phyloP scores from a whole-genome alignment of 2,329 filamentous ascomycete species.

The Paraphoma sp. region DNA sequence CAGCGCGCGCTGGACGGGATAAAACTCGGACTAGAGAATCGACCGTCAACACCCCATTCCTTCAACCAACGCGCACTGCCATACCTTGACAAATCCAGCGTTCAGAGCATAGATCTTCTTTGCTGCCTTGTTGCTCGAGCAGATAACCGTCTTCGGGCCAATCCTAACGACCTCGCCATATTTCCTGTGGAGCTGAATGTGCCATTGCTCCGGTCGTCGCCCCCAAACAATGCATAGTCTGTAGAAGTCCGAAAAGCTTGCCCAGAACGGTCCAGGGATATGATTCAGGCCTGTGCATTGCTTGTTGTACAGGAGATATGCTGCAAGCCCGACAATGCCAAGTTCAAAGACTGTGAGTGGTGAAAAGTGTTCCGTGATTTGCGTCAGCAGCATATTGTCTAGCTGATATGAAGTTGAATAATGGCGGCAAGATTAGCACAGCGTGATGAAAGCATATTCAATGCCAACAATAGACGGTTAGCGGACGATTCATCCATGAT shows the following conservation, averaged over 20 bases:
- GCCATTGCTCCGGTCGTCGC: conserved; percentile 57
- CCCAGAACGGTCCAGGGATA: conserved; percentile 69
- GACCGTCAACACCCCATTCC: neutral
- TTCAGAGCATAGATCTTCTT: conserved; percentile 19
- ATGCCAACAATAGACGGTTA: too few species aligned
- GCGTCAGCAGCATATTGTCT: neutral
- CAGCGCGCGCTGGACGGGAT: conserved; percentile 31
- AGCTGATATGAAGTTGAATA: neutral
- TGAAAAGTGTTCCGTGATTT: neutral
- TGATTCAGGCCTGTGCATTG: neutral
- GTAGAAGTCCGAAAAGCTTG: conserved; percentile 73
- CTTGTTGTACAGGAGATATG: conserved; percentile 1
- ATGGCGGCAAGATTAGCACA: neutral
- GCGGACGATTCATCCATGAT: too few species aligned
- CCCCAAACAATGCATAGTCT: conserved; percentile 69
- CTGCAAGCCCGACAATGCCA: neutral
- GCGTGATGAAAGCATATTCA: too few species aligned
- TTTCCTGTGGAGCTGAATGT: conserved; percentile 67
- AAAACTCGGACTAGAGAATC: conserved; percentile 29
- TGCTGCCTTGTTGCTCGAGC: conserved; percentile 67
- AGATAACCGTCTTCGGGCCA: conserved; percentile 79
- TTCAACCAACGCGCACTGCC: neutral
- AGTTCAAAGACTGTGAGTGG: neutral
- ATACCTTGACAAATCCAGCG: conserved; percentile 15
- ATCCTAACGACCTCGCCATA: conserved; percentile 78